Evolutionary conservation across 768 basidiomycete species (phyloP), one percentile per base, ranked within the genome.

Genomic region (Dioszegia aurantiaca): DNA sequence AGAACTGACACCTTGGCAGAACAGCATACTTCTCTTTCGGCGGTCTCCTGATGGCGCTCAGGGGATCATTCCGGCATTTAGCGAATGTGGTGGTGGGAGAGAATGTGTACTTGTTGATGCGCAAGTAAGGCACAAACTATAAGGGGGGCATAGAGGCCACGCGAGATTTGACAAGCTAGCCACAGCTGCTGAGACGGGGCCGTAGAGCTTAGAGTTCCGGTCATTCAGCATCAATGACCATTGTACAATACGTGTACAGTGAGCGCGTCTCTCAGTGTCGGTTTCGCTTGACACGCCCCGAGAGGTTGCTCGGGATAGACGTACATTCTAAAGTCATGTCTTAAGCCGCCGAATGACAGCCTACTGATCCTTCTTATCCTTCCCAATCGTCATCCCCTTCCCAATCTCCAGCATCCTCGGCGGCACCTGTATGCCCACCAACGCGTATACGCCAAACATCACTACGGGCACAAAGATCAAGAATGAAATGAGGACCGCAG

Each of bases 21-120:
- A 95, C 93, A 26, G 94, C 87, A 19, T 99, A 98, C 75, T 87
- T 88, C 41, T 97, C 94, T 8, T 99, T 95, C 60, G 95, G 95
- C 39, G 95, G 95, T 21, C 82, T 99, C 17, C 81, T 99, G 37
- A 86, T 99, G 86, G 91, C 95, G 0, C 79, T 99, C 51, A 87
- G 90, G 27, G 95, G 95, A 1, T 89, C 86, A 30, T 92, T 86
- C 78, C 84, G 95, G 57, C 92, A 97, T 79, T 82, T 99, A 82
- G 85, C 89, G 31, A 86, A 83, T 67, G 86, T 99, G 57, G 90
- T 94, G 14, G 84, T 98, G 4, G 93, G 94, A 27, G 91, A 97
- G 71, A 88, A 91, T 47, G 82, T 97, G 55, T 98, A 90, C 76
- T 79, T 95, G 40, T 82, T 98, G 31, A 83, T 97, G 79, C 82